Evolutionary conservation across 148 eudicot species (phyloP).

Genomic region (Oxyria digyna): DNA sequence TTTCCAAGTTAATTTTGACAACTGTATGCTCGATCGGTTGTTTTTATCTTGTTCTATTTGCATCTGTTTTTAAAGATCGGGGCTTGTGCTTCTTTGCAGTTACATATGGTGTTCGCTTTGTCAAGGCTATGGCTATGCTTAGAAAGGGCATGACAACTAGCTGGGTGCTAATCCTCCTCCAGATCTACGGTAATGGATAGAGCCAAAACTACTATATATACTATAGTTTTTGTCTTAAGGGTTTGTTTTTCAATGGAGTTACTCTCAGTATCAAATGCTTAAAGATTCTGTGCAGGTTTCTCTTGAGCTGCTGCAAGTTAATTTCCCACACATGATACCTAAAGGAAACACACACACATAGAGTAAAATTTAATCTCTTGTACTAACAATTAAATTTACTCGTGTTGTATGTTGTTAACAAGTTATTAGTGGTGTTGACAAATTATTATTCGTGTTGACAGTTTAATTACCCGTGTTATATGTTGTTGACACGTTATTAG

Average conservation of each 20-base stretch:
- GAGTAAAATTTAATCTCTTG: too few species aligned
- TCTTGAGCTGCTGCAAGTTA: constrained; percentile 23
- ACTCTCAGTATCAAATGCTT: constrained; percentile 15
- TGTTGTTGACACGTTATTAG: too few species aligned
- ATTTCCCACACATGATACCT: too few species aligned
- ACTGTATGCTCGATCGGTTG: neutral
- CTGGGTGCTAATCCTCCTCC: neutral
- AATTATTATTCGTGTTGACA: too few species aligned
- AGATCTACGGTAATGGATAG: neutral
- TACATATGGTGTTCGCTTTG: constrained; percentile 4
- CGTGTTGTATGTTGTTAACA: too few species aligned
- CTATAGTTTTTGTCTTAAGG: neutral
- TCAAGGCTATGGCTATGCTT: neutral
- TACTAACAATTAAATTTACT: too few species aligned
- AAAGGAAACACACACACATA: too few species aligned
- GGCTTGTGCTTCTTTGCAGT: neutral
- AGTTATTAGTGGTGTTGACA: too few species aligned
- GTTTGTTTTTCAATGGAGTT: neutral
- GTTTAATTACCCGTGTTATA: too few species aligned
- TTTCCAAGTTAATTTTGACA: neutral
- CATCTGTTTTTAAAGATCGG: neutral
- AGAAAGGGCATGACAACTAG: neutral
- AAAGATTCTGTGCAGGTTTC: constrained; percentile 16
- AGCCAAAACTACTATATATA: neutral
- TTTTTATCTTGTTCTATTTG: neutral